phyloP scores from a whole-genome alignment of 1,284 basidiomycete species.

The Rhodotorula sp. region DNA sequence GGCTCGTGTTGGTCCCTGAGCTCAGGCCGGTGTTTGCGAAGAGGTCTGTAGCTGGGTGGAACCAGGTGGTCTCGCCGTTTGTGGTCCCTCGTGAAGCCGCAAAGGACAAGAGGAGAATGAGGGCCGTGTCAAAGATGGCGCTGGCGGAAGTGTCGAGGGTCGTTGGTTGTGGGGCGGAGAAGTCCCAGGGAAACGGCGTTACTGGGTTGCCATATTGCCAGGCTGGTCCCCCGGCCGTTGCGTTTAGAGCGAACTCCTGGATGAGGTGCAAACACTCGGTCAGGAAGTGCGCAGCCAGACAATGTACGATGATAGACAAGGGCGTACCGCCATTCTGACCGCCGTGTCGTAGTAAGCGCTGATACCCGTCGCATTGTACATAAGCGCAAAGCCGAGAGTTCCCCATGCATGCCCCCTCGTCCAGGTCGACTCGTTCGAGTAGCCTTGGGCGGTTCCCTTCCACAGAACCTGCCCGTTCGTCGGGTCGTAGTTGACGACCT shows the following conservation, averaged over 20 bases:
- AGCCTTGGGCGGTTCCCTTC: slow-evolving; percentile 58
- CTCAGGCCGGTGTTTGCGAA: slow-evolving; percentile 55
- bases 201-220: too few species aligned
- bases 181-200: slow-evolving; percentile 7
- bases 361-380: slow-evolving; percentile 61
- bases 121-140: slow-evolving; percentile 60
- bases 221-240: too few species aligned
- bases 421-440: slow-evolving; percentile 56
- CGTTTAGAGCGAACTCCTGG: slow-evolving; percentile 46
- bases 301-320: slow-evolving; percentile 56
- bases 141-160: slow-evolving; percentile 68
- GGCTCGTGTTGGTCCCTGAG: slow-evolving; percentile 24
- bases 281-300: slow-evolving; percentile 58
- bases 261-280: slow-evolving; percentile 60
- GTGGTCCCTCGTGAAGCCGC: slow-evolving; percentile 53
- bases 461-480: slow-evolving; percentile 61
- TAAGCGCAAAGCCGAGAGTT: slow-evolving; percentile 66
- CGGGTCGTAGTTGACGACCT: slow-evolving; percentile 66
- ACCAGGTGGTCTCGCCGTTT: slow-evolving; percentile 54
- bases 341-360: slow-evolving; percentile 60
- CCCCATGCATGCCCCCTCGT: slow-evolving; percentile 69
- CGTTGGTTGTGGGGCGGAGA: slow-evolving; percentile 58
- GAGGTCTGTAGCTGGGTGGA: slow-evolving; percentile 57
- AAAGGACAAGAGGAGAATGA: slow-evolving; percentile 61
- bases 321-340: slow-evolving; percentile 54